Evolutionary conservation across 106 monocot genomes (phyloP).

Genomic region (Phalaenopsis aphrodite): DNA sequence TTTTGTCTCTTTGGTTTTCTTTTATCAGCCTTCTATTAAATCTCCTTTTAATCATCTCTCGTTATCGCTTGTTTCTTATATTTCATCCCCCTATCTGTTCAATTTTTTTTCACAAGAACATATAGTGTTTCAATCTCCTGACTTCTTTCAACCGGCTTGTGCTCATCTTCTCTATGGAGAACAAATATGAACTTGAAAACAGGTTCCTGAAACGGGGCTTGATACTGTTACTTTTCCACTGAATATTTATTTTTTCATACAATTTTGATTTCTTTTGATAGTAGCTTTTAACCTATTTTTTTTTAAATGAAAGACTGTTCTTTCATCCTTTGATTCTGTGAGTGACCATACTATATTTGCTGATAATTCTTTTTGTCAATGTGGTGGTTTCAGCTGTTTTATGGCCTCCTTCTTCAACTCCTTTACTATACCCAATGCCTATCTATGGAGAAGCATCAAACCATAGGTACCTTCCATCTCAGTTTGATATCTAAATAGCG

Average conservation of each 20-base stretch:
- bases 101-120: neutral
- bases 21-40: neutral
- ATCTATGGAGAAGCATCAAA: conserved; percentile 93
- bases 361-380: neutral
- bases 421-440: conserved; percentile 76
- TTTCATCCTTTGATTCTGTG: neutral
- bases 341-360: neutral
- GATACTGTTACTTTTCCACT: neutral
- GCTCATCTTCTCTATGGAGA: neutral
- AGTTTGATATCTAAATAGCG: neutral
- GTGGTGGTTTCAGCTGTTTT: conserved; percentile 47
- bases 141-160: neutral
- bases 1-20: neutral
- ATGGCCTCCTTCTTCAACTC: conserved; percentile 81
- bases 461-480: conserved; percentile 59
- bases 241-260: neutral
- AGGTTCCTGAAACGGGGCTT: neutral
- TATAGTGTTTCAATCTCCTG: neutral
- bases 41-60: neutral
- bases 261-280: neutral
- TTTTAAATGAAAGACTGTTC: neutral
- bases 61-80: no score
- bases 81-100: no score
- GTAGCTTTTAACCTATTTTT: neutral
- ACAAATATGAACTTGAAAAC: neutral